A percentile compares a stretch with the other conserved stretches of the same genome.
Conservation (phyloP, 2,329 filamentous ascomycete species). For the Neonectria punicea region DNA sequence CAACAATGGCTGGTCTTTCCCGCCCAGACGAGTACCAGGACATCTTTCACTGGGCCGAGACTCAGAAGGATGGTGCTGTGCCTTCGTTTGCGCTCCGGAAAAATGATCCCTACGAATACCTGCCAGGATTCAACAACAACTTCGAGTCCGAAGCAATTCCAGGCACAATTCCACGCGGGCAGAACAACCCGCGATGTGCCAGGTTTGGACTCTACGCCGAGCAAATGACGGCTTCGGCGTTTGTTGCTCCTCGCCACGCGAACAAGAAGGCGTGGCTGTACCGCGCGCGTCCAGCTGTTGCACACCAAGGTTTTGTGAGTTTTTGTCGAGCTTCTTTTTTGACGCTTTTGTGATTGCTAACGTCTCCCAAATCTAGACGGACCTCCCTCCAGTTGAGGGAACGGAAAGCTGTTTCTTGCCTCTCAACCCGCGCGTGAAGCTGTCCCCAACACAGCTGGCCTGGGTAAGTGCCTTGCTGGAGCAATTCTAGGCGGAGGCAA, state of each 20-base stretch:
- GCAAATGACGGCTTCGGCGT: slow-evolving; percentile 54
- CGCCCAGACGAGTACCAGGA: slow-evolving; percentile 56
- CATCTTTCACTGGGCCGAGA: slow-evolving; percentile 68
- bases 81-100: slow-evolving; percentile 61
- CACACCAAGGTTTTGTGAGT: slow-evolving; percentile 44
- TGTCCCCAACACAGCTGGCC: slow-evolving; percentile 39
- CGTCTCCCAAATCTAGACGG: slow-evolving; percentile 21
- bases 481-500: accelerated
- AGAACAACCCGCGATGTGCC: slow-evolving; percentile 56
- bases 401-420: slow-evolving; percentile 41
- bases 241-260: slow-evolving; percentile 44
- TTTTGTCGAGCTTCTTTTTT: accelerated
- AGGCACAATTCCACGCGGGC: slow-evolving; percentile 57
- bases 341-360: background rate
- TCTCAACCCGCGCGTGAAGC: slow-evolving; percentile 34
- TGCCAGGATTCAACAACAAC: slow-evolving; percentile 65
- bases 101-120: slow-evolving; percentile 61
- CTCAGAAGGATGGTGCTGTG: slow-evolving; percentile 65
- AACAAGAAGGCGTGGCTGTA: slow-evolving; percentile 49
- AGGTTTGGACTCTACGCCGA: slow-evolving; percentile 53
- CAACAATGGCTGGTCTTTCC: background rate
- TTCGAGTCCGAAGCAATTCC: slow-evolving; percentile 56
- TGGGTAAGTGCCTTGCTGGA: slow-evolving; percentile 29
- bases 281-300: slow-evolving; percentile 44
- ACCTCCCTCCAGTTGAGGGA: slow-evolving; percentile 37